Percentiles rank a stretch among this genome's conserved stretches.
Conservation (phyloP, 1,284 basidiomycete genomes). For the Trametes versicolor region DNA sequence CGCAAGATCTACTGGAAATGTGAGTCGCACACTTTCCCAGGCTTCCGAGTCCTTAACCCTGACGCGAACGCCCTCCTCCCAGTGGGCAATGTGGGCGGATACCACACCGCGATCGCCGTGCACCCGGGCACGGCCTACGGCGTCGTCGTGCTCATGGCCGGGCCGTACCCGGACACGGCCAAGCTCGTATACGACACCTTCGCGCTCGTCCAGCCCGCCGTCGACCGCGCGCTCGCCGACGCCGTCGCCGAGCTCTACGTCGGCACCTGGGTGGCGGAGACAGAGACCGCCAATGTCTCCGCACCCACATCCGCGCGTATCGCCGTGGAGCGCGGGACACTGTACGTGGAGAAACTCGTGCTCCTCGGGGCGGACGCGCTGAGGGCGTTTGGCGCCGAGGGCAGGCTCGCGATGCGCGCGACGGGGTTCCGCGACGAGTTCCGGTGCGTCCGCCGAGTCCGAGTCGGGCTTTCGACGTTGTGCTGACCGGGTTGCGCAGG, state of each 20-base stretch:
- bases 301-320: constrained; percentile 40
- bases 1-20: constrained; percentile 47
- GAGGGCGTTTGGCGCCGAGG: constrained; percentile 36
- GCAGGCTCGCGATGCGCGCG: constrained; percentile 47
- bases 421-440: constrained; percentile 52
- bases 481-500: constrained; percentile 10
- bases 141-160: constrained; percentile 55
- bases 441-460: constrained; percentile 39
- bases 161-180: constrained; percentile 48
- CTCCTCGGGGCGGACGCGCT: constrained; percentile 48
- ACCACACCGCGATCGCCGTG: constrained; percentile 54
- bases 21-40: not conserved
- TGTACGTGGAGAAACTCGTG: constrained; percentile 46
- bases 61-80: too few species aligned
- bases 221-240: constrained; percentile 47
- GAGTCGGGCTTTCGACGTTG: not conserved
- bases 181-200: constrained; percentile 49
- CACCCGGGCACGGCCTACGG: constrained; percentile 56
- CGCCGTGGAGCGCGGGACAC: constrained; percentile 43
- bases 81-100: constrained; percentile 55
- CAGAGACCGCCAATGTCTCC: constrained; percentile 24
- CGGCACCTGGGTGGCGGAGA: constrained; percentile 49
- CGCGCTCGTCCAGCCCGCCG: constrained; percentile 50
- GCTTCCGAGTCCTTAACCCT: too few species aligned
- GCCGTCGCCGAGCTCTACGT: constrained; percentile 43